These are phyloP conservation scores for Thielaviopsis punctulata DNA, from an alignment of 2,329 filamentous ascomycete species.

Conservation along the genomic window DNA sequence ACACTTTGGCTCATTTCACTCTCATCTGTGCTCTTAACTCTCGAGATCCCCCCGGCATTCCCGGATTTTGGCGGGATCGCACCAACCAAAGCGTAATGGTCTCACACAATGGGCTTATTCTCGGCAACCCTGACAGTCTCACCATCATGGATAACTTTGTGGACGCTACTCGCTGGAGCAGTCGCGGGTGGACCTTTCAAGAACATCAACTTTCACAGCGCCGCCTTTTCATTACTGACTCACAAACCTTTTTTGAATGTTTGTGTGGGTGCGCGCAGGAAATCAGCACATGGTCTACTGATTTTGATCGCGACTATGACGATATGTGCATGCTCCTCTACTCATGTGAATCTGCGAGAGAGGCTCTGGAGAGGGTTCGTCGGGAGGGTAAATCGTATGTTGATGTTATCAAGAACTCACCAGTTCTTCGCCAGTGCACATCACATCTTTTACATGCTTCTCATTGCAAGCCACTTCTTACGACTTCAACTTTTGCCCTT, in stretches of 20 bases:
- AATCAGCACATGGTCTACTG: conserved; percentile 1
- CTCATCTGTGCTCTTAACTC: conserved; percentile 17
- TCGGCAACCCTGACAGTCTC: not conserved
- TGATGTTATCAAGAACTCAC: too few species aligned
- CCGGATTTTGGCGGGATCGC: not conserved
- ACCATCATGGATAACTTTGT: conserved; percentile 1
- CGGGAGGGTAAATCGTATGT: too few species aligned
- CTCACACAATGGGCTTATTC: not conserved
- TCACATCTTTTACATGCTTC: too few species aligned
- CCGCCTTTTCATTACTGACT: conserved; percentile 1
- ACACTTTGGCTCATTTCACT: conserved; percentile 26
- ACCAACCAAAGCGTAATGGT: not conserved
- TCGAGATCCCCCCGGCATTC: not conserved
- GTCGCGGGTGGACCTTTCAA: conserved; percentile 7
- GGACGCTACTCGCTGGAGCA: conserved; percentile 22
- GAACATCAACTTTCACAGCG: not conserved
- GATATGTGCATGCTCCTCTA: not conserved
- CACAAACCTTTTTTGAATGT: conserved; percentile 1
- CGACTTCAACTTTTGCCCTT: too few species aligned
- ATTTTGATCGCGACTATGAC: not conserved
- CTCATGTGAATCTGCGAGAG: not conserved
- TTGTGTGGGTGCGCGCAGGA: conserved; percentile 5
- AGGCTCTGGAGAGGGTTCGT: not conserved
- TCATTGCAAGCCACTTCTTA: too few species aligned
- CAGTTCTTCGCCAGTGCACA: too few species aligned